Percentiles rank a stretch among this genome's conserved stretches.
These are phyloP conservation scores for Chrysoporthe austroafricana DNA, from an alignment of 2,329 filamentous ascomycete genomes.

Conservation along the genomic window DNA sequence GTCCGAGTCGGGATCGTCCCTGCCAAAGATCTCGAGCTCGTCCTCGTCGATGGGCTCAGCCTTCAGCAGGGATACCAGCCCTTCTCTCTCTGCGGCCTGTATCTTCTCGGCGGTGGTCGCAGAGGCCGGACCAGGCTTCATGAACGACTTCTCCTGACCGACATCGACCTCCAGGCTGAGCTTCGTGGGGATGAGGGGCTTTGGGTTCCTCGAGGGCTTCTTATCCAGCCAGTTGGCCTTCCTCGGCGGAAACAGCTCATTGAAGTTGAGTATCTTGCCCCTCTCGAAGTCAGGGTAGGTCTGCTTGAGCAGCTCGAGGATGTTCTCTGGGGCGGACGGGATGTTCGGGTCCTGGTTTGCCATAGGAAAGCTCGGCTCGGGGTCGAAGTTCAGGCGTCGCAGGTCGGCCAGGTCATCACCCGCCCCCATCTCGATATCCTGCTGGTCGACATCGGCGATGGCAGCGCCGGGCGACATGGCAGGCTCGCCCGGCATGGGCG, in stretches of 20 bases:
- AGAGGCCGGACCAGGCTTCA: constrained; percentile 66
- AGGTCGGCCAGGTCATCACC: constrained; percentile 43
- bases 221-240: constrained; percentile 79
- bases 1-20: constrained; percentile 54
- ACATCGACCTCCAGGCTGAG: constrained; percentile 82
- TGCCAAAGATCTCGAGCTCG: constrained; percentile 47
- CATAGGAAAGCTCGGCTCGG: constrained; percentile 46
- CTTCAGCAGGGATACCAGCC: constrained; percentile 47
- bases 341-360: constrained; percentile 65
- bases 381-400: constrained; percentile 47
- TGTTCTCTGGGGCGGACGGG: constrained; percentile 72
- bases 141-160: constrained; percentile 86
- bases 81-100: constrained; percentile 53
- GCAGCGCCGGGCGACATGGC: constrained; percentile 51
- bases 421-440: constrained; percentile 39
- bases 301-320: constrained; percentile 75
- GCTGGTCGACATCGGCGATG: constrained; percentile 37
- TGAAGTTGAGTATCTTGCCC: constrained; percentile 76
- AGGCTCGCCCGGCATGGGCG: constrained; percentile 49
- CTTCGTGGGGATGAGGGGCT: constrained; percentile 83
- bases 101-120: constrained; percentile 59
- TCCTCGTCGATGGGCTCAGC: constrained; percentile 47
- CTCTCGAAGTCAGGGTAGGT: constrained; percentile 82
- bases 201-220: constrained; percentile 76
- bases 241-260: constrained; percentile 81